These are phyloP conservation scores for Coffea canephora DNA, from an alignment of 257 asterid genomes.

Conservation along the genomic window DNA sequence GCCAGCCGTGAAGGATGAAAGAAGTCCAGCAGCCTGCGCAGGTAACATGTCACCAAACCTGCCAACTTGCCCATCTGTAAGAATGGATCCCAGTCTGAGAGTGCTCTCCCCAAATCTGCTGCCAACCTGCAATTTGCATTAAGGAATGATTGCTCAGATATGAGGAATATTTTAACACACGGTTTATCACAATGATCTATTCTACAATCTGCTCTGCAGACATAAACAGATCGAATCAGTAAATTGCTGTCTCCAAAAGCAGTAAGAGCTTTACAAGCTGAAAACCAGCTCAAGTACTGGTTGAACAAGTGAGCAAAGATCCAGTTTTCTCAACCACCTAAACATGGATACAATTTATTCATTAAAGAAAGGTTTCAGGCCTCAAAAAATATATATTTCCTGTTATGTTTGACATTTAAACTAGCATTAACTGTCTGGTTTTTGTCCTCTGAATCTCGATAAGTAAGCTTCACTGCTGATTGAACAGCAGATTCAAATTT, in stretches of 20 bases:
- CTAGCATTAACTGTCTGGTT: not conserved
- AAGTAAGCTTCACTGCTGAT: not conserved
- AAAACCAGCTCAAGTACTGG: not conserved
- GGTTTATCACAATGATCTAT: not conserved
- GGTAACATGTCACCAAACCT: conserved; percentile 97
- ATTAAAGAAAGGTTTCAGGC: not conserved
- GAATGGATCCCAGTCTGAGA: conserved; percentile 80
- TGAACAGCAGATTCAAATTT: no score
- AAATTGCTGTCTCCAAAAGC: not conserved
- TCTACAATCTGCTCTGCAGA: not conserved
- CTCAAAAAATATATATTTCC: not conserved
- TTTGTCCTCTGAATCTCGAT: not conserved
- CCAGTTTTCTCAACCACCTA: not conserved
- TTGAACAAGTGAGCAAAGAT: not conserved
- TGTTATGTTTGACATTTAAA: not conserved
- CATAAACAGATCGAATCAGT: not conserved
- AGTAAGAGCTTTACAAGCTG: not conserved
- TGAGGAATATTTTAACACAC: conserved; percentile 1
- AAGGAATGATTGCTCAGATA: not conserved
- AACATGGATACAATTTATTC: not conserved
- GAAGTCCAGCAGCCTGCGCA: conserved; percentile 96
- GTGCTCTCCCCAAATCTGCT: conserved; percentile 99
- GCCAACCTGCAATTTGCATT: conserved; percentile 62
- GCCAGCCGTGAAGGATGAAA: conserved; percentile 78
- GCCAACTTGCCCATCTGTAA: conserved; percentile 95